Conservation (phyloP, 2,329 filamentous ascomycete genomes). For the Cryphonectria parasitica region DNA sequence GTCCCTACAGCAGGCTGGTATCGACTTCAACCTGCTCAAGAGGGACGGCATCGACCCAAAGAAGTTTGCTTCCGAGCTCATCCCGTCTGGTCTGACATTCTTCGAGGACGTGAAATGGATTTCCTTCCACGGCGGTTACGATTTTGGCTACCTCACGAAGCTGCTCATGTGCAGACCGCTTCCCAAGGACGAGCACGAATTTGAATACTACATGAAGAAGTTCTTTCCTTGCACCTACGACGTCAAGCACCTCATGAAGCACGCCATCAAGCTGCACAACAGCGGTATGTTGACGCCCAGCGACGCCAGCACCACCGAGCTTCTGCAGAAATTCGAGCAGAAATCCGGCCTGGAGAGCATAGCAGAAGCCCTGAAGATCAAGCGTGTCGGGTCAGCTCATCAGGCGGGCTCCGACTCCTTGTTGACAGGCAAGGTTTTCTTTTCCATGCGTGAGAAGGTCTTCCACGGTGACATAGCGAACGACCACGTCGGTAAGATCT, state of each 20-base stretch:
- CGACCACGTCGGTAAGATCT: slow-evolving; percentile 87
- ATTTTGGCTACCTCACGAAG: slow-evolving; percentile 97
- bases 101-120: slow-evolving; percentile 92
- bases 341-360: slow-evolving; percentile 94
- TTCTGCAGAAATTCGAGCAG: slow-evolving; percentile 82
- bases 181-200: slow-evolving; percentile 87
- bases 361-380: slow-evolving; percentile 88
- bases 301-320: slow-evolving; percentile 69
- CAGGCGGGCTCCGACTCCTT: slow-evolving; percentile 93
- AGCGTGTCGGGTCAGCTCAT: slow-evolving; percentile 84
- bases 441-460: slow-evolving; percentile 86
- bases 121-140: slow-evolving; percentile 96
- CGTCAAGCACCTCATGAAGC: slow-evolving; percentile 96
- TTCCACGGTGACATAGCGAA: slow-evolving; percentile 82
- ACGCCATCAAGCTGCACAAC: slow-evolving; percentile 73
- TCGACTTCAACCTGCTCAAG: slow-evolving; percentile 84
- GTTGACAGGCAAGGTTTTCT: slow-evolving; percentile 92
- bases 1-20: slow-evolving; percentile 86
- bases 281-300: slow-evolving; percentile 65
- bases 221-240: slow-evolving; percentile 96
- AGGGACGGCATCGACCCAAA: slow-evolving; percentile 88
- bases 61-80: slow-evolving; percentile 86
- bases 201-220: slow-evolving; percentile 84
- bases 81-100: slow-evolving; percentile 88
- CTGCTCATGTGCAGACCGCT: slow-evolving; percentile 82